These are phyloP conservation scores for Zygosaccharomyces sapae DNA, from an alignment of 1,139 yeast genomes.

Conservation along the genomic window DNA sequence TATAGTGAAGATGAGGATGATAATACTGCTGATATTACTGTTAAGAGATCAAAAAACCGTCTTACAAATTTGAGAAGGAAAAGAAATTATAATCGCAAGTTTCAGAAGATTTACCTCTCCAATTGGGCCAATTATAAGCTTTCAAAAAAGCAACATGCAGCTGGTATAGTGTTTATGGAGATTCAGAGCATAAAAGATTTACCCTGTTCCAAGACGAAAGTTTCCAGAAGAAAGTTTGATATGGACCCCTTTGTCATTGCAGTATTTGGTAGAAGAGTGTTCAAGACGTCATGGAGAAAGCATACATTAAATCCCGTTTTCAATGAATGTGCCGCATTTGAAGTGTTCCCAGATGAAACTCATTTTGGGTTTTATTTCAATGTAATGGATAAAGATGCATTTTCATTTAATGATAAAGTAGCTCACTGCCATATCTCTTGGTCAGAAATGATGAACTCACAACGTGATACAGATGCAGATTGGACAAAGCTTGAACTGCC, in stretches of 20 bases:
- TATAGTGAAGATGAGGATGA: conserved; percentile 12
- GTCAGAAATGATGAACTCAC: conserved; percentile 42
- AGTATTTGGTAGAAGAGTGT: conserved; percentile 84
- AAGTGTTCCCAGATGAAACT: conserved; percentile 62
- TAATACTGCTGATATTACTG: conserved; percentile 11
- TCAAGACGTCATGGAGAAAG: conserved; percentile 77
- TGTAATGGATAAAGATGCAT: conserved; percentile 77
- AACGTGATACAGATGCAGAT: conserved; percentile 13
- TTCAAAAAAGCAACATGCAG: conserved; percentile 31
- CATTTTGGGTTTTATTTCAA: conserved; percentile 64
- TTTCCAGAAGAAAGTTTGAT: conserved; percentile 68
- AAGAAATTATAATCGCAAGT: conserved; percentile 4
- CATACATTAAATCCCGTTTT: conserved; percentile 81
- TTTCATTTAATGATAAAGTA: conserved; percentile 78
- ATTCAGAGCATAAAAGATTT: conserved; percentile 66
- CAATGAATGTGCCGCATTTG: conserved; percentile 77
- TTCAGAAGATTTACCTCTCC: conserved; percentile 4
- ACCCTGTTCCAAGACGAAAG: conserved; percentile 60
- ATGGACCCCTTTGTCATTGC: conserved; percentile 96
- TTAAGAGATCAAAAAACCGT: conserved; percentile 14
- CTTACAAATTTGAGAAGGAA: conserved; percentile 14
- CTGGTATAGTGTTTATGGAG: conserved; percentile 74
- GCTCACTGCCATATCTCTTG: conserved; percentile 59
- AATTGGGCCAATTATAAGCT: conserved; percentile 24
- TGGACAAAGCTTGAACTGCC: conserved; percentile 34